Evolutionary conservation across 2,329 filamentous ascomycete species (phyloP), one percentile per base, ranked within the genome.

Genomic region (Fusarium napiforme): DNA sequence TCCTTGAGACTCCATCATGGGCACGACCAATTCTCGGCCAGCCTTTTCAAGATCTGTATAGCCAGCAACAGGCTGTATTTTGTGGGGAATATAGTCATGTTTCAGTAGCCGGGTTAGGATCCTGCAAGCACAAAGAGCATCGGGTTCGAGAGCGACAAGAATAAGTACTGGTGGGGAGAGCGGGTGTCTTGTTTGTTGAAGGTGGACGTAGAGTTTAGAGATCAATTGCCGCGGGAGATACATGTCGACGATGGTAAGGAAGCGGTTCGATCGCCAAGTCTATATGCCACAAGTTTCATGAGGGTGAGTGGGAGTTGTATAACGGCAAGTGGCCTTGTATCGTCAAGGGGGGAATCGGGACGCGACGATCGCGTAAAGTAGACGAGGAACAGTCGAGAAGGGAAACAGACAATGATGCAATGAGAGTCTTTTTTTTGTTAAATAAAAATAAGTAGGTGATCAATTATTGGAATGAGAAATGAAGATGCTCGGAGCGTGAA

Each of bases 41-140:
- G 92, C 92, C 76, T 90, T 91, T 79, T 93, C 89, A 52, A 99
- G 89, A 81, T 98, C 96, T 74, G 90, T 92, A 90, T 98, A 98
- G 62, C 96, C 96, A 26, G 94, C 91, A 61, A 99, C 92, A 3
- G 96, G 96, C 79, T 98, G 94, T 79, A 98, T 97, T 84, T 98
- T 98, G 85, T 98, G 96, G 19, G 93, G 93, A 76, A 99, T 97
- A 81, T 97, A 98, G 86, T 99, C 96, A 87, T 96, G 93, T 84
- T 97, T 98, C 69, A 99, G 87, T n/a, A 99, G 88, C 57, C 93
- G 89, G 6, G 96, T 97, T 53, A 99, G 90, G 69, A 99, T 98
- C 70, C 95, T 94, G 81, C 95, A 97, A 71, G 95, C 96, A 83
- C 96, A 98, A 71, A 99, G 90, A 72, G 96, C 93, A 84, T 99